Base-by-base conservation (phyloP, 2,329 filamentous ascomycete genomes). In the Chrysosporium keratinophilum region DNA sequence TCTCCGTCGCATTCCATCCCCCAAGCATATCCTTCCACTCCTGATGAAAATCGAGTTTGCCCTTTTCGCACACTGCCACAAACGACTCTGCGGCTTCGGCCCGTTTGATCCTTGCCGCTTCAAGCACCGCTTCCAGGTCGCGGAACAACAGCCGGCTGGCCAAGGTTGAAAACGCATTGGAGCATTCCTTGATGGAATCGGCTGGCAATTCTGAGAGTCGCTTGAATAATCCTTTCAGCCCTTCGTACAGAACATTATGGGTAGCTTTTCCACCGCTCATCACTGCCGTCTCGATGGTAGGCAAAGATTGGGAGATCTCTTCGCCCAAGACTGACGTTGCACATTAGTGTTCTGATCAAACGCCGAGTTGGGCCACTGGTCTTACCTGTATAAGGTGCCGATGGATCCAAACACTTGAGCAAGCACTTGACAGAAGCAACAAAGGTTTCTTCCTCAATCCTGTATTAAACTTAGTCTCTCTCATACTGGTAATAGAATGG, bases 361-460 rank as follows among this genome's bases (percentile, higher is more conserved):
- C 49, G 55, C 50, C 50, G 45, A 33, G 17, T 6, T 40, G 63
- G 63, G 58, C 45, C 66, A 15, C 17, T 5, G 31, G 33, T 20
- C 54, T 37, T 58, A 58, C 58, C 56, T 51, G 44, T 14, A 12
- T 46, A 19, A 5, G 54, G 41, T 23, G 61, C 57, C 19, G 60
- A 54, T 44, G 67, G 61, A 60, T 67, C 69, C 44, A 71, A 55
- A 58, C 69, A 70, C 55, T 67, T 65, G 39, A 72, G 57, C 20
- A 72, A 59, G 52, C 69, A 71, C 59, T 66, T 63, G 7, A 70
- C 62, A 56, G 66, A 64, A 37, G 70, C 69, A 50, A 65, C 67
- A 50, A 72, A 62, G 15, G 67, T 72, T 44, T 70, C 53, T 10
- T 42, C 64, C 43, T 66, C 65, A 50, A 63, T 55, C 41, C 62